phyloP scores from a whole-genome alignment of 2,329 filamentous ascomycete genomes.

The Phialocephala subalpina region DNA sequence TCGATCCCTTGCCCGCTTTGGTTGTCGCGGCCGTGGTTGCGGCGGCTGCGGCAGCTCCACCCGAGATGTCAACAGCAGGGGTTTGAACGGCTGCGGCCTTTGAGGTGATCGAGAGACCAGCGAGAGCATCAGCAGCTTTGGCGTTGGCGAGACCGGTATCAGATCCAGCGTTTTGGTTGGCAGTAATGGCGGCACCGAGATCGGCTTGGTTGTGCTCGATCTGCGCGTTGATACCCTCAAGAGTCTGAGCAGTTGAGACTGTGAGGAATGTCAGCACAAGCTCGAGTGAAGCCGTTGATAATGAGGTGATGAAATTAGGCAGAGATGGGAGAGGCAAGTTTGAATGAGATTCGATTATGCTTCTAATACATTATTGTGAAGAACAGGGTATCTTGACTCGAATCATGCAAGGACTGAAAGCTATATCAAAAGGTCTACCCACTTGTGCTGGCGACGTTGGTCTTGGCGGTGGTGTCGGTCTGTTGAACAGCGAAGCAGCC shows the following conservation, averaged over 20 bases:
- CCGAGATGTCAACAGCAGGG: neutral
- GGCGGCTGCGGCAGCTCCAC: constrained; percentile 4
- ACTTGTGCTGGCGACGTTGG: constrained; percentile 51
- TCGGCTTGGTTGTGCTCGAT: constrained; percentile 59
- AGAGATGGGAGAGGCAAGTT: neutral
- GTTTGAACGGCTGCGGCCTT: constrained; percentile 8
- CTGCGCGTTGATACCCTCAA: constrained; percentile 56
- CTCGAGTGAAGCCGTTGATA: neutral
- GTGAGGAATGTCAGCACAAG: neutral
- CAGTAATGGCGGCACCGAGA: constrained; percentile 54
- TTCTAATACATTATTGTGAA: constrained; percentile 1
- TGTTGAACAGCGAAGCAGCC: constrained; percentile 67
- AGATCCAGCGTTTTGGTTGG: constrained; percentile 53
- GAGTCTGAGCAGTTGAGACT: constrained; percentile 44
- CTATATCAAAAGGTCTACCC: constrained; percentile 4
- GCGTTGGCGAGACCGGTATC: constrained; percentile 32
- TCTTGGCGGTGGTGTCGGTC: constrained; percentile 50
- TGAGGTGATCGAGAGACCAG: constrained; percentile 13
- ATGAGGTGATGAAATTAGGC: neutral
- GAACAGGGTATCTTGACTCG: neutral
- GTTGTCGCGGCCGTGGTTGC: neutral
- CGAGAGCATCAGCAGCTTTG: constrained; percentile 8
- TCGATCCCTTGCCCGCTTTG: constrained; percentile 6
- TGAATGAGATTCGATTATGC: constrained; percentile 10
- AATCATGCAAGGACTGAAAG: constrained; percentile 5